Conservation (phyloP, 805 yeast genomes). For the Lachancea cidri region DNA sequence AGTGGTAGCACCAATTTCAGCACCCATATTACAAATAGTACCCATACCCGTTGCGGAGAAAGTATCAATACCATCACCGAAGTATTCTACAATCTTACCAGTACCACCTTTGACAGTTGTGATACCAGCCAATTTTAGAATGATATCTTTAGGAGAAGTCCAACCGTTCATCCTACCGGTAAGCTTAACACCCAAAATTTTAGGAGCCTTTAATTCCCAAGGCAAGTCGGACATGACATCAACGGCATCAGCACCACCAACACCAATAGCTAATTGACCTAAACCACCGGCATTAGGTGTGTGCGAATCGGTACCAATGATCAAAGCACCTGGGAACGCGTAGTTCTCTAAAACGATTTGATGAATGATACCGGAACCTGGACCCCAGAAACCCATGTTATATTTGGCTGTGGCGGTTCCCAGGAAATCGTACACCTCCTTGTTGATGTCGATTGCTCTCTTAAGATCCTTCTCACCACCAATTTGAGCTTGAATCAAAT, state of each 20-base stretch:
- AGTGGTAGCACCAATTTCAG: constrained; percentile 98
- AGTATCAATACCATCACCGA: constrained; percentile 89
- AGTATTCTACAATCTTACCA: constrained; percentile 93
- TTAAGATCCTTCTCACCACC: constrained; percentile 85
- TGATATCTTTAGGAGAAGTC: constrained; percentile 96
- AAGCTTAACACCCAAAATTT: constrained; percentile 88
- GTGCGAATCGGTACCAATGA: constrained; percentile 96
- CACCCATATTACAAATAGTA: constrained; percentile 99
- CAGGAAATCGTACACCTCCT: constrained; percentile 91
- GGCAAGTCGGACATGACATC: constrained; percentile 92
- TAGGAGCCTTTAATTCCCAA: constrained; percentile 98
- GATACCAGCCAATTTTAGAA: constrained; percentile 87
- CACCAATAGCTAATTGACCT: constrained; percentile 97
- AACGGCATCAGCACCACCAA: constrained; percentile 99
- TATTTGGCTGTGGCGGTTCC: constrained; percentile 88
- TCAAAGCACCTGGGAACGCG: constrained; percentile 95
- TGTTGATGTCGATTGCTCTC: constrained; percentile 82
- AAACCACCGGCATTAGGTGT: constrained; percentile 98
- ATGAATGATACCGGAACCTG: constrained; percentile 97
- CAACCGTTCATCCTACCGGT: constrained; percentile 91
- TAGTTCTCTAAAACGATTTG: constrained; percentile 95
- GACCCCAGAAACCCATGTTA: constrained; percentile 98
- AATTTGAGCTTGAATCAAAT: constrained; percentile 90
- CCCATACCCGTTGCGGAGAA: constrained; percentile 99
- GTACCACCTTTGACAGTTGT: constrained; percentile 98